Evolutionary conservation across 1,139 yeast genomes (phyloP).

Genomic region (Magnusiomyces sp.): DNA sequence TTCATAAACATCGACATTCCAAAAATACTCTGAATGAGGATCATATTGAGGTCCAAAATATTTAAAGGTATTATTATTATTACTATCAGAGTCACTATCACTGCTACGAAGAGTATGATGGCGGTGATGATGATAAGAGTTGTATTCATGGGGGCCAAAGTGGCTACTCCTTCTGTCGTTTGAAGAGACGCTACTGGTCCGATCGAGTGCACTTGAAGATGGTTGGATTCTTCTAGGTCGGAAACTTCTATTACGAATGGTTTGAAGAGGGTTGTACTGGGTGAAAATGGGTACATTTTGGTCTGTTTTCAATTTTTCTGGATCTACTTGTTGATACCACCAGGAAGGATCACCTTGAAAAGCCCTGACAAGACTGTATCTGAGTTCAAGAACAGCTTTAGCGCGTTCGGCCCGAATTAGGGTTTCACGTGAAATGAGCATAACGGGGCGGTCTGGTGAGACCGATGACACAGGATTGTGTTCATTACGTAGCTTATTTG

Average conservation of each 20-base stretch:
- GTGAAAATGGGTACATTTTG: background rate
- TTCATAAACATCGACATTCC: constrained; percentile 68
- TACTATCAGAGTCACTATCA: background rate
- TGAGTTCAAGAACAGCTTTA: constrained; percentile 2
- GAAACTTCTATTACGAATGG: constrained; percentile 3
- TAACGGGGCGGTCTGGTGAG: background rate
- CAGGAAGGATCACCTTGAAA: constrained; percentile 1
- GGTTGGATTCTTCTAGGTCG: background rate
- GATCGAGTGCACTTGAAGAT: background rate
- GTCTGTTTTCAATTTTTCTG: background rate
- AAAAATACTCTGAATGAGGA: constrained; percentile 28
- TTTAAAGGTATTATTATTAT: background rate
- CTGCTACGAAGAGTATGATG: background rate
- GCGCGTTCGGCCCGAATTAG: constrained; percentile 2
- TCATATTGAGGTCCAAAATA: constrained; percentile 11
- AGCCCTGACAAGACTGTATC: background rate
- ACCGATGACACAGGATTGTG: no score
- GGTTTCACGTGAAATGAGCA: constrained; percentile 3
- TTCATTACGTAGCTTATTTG: no score
- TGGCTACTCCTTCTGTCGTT: background rate
- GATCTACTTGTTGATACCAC: constrained; percentile 2
- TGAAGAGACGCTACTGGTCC: background rate
- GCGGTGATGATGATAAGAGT: constrained; percentile 18
- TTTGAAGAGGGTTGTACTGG: constrained; percentile 6
- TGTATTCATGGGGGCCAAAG: background rate